Conservation (phyloP, 345 rosid genomes). For the Euphorbia tirucalli region DNA sequence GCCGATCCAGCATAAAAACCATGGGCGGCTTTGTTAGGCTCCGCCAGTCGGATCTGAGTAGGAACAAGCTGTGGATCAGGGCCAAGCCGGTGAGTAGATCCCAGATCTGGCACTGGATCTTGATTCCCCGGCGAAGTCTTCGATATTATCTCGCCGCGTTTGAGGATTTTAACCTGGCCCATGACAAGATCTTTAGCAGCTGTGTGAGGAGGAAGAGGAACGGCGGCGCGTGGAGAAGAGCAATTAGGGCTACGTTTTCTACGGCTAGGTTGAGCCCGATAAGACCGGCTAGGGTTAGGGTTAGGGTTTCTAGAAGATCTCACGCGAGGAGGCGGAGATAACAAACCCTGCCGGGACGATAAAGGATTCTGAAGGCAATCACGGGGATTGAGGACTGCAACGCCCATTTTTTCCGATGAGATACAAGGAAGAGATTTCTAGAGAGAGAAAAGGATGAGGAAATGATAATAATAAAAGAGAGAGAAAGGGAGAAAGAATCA, state of each 20-base stretch:
- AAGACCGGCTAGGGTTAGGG: slow-evolving; percentile 23
- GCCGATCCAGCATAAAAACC: slow-evolving; percentile 76
- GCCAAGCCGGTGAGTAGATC: slow-evolving; percentile 32
- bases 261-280: slow-evolving; percentile 38
- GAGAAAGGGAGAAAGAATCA: not conserved
- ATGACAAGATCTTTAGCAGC: slow-evolving; percentile 24
- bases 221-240: slow-evolving; percentile 10
- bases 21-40: slow-evolving; percentile 7
- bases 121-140: not conserved
- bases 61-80: slow-evolving; percentile 35
- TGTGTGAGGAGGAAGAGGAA: not conserved
- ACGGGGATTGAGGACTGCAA: slow-evolving; percentile 57
- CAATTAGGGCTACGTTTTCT: slow-evolving; percentile 40
- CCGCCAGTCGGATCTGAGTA: slow-evolving; percentile 30
- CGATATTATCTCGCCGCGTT: slow-evolving; percentile 51
- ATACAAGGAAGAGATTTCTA: not conserved
- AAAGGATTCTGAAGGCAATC: slow-evolving; percentile 40
- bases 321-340: slow-evolving; percentile 26
- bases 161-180: slow-evolving; percentile 65
- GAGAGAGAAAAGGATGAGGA: not conserved
- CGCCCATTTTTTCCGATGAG: slow-evolving; percentile 45
- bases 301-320: slow-evolving; percentile 26
- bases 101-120: slow-evolving; percentile 29
- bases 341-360: slow-evolving; percentile 20
- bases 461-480: not conserved